A percentile compares a stretch with the other conserved stretches of the same genome.
These are phyloP conservation scores for Lachancea sp. DNA, from an alignment of 805 yeast species.

Conservation along the genomic window DNA sequence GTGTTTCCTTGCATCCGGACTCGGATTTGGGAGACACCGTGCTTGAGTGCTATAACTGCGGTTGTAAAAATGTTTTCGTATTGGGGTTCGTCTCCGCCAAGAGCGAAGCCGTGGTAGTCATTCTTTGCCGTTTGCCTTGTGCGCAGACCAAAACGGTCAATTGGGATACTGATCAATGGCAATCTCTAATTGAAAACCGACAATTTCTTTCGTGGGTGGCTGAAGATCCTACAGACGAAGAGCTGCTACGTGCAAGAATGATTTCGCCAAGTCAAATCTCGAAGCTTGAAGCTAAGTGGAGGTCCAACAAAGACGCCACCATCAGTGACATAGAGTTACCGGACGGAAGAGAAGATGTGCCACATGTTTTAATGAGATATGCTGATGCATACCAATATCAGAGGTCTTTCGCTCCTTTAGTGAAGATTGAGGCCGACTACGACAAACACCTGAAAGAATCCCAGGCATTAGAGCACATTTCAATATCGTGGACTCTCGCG, in stretches of 20 bases:
- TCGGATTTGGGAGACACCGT: constrained; percentile 83
- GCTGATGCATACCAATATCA: constrained; percentile 82
- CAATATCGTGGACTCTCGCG: constrained; percentile 68
- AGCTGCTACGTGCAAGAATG: constrained; percentile 46
- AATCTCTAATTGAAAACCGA: constrained; percentile 73
- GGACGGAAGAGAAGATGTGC: constrained; percentile 51
- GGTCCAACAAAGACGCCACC: constrained; percentile 62
- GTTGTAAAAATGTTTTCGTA: constrained; percentile 68
- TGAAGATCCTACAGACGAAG: constrained; percentile 59
- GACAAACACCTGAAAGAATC: constrained; percentile 71
- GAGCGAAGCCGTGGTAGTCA: constrained; percentile 77
- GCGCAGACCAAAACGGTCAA: constrained; percentile 65
- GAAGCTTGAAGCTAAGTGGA: constrained; percentile 77
- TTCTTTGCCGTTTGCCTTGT: constrained; percentile 84
- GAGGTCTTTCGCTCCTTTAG: constrained; percentile 74
- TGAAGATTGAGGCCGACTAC: constrained; percentile 74
- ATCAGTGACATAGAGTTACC: constrained; percentile 55
- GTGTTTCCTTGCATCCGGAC: constrained; percentile 67
- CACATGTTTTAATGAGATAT: constrained; percentile 70
- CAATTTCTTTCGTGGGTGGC: constrained; percentile 80
- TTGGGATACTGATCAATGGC: constrained; percentile 91
- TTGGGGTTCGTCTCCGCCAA: constrained; percentile 86
- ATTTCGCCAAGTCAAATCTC: constrained; percentile 60
- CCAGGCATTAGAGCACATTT: constrained; percentile 65
- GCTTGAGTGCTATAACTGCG: constrained; percentile 88